These are phyloP conservation scores for Rhizopogon vinicolor DNA, from an alignment of 768 basidiomycete genomes.

Conservation along the genomic window DNA sequence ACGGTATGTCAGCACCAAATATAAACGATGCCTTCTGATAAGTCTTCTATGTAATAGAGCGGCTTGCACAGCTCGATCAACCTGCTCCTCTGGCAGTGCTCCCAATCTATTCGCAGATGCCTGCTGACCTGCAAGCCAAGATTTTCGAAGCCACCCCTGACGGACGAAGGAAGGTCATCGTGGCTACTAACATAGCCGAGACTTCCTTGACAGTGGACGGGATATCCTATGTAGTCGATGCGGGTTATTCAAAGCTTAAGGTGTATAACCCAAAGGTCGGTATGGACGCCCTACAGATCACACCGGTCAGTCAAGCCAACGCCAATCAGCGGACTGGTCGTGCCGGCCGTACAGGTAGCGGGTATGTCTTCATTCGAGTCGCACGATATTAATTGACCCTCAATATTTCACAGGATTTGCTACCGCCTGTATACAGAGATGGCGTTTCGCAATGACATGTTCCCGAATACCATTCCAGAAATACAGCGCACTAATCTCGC, in stretches of 20 bases:
- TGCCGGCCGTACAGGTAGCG: slow-evolving; percentile 93
- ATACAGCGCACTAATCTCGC: slow-evolving; percentile 98
- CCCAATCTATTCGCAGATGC: slow-evolving; percentile 99
- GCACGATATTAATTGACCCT: background rate
- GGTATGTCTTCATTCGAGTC: slow-evolving; percentile 45
- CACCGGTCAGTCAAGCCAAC: slow-evolving; percentile 98
- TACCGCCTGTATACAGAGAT: slow-evolving; percentile 97
- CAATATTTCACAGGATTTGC: slow-evolving; percentile 60
- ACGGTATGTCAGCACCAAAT: slow-evolving; percentile 47
- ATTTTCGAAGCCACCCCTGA: slow-evolving; percentile 95
- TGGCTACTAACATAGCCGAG: slow-evolving; percentile 98
- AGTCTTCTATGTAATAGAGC: slow-evolving; percentile 51
- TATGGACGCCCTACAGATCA: slow-evolving; percentile 99
- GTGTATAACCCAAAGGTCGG: slow-evolving; percentile 99
- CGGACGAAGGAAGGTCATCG: slow-evolving; percentile 94
- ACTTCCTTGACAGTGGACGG: slow-evolving; percentile 98
- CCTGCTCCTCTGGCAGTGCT: slow-evolving; percentile 84
- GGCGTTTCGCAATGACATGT: slow-evolving; percentile 94
- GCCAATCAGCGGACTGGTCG: slow-evolving; percentile 94
- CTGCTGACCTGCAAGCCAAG: slow-evolving; percentile 96
- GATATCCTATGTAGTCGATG: slow-evolving; percentile 94
- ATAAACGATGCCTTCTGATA: background rate
- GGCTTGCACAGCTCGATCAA: slow-evolving; percentile 88
- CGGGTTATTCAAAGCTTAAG: slow-evolving; percentile 95
- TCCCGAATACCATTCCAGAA: slow-evolving; percentile 94